Conservation (phyloP, 352 stramenopile species). For the Proteromonas lacertae region DNA sequence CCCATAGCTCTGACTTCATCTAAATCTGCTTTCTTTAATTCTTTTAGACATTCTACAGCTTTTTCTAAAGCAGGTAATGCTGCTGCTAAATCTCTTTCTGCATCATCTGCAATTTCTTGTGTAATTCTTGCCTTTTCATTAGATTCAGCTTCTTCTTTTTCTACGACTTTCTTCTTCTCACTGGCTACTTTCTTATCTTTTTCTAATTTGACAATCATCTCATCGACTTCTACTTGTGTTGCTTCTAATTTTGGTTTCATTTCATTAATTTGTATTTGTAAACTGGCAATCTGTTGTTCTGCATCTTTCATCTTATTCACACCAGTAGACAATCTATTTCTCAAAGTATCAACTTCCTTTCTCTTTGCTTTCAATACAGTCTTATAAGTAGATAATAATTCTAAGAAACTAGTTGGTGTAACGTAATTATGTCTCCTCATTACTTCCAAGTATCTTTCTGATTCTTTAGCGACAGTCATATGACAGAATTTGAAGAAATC, state of each 20-base stretch:
- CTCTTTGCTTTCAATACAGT: constrained; percentile 40
- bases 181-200: constrained; percentile 52
- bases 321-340: constrained; percentile 34
- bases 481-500: constrained; percentile 57
- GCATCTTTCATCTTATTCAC: constrained; percentile 62
- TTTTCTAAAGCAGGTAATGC: constrained; percentile 48
- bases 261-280: constrained; percentile 52
- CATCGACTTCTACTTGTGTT: constrained; percentile 54
- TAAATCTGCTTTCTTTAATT: constrained; percentile 61
- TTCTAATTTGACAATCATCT: constrained; percentile 65
- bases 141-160: constrained; percentile 37
- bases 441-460: constrained; percentile 34
- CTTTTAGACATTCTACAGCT: constrained; percentile 50
- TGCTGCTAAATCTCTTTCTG: constrained; percentile 54
- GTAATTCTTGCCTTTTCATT: constrained; percentile 59
- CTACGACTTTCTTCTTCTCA: constrained; percentile 43
- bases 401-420: constrained; percentile 58
- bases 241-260: constrained; percentile 53
- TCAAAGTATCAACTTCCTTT: constrained; percentile 40
- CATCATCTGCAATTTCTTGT: constrained; percentile 51
- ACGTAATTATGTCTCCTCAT: constrained; percentile 59
- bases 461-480: constrained; percentile 39
- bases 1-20: constrained; percentile 69
- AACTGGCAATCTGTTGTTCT: constrained; percentile 47
- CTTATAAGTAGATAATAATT: constrained; percentile 62